These are phyloP conservation scores for Lathyrus oleraceus DNA, from an alignment of 306 rosid species.

Conservation along the genomic window DNA sequence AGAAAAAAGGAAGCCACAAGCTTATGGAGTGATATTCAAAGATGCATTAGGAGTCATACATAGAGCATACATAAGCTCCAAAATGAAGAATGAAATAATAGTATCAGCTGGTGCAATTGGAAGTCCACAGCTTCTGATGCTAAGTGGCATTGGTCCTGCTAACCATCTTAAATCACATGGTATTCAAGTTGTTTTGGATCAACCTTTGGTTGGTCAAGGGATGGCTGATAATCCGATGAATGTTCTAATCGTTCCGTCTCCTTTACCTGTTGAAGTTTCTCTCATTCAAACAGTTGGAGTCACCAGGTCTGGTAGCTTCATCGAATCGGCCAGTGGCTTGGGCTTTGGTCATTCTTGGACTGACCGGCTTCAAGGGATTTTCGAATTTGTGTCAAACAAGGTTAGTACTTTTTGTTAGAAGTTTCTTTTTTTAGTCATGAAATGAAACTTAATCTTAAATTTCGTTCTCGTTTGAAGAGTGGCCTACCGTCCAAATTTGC, in stretches of 20 bases:
- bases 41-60: constrained; percentile 57
- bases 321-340: constrained; percentile 66
- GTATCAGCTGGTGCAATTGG: constrained; percentile 78
- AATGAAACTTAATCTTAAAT: neutral
- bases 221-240: constrained; percentile 86
- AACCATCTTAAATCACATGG: constrained; percentile 61
- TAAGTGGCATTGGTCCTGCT: constrained; percentile 73
- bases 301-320: constrained; percentile 53
- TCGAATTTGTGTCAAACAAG: constrained; percentile 47
- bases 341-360: constrained; percentile 44
- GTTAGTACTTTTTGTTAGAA: constrained; percentile 37
- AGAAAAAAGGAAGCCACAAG: constrained; percentile 55
- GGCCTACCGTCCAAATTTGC: constrained; percentile 34
- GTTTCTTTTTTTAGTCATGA: neutral
- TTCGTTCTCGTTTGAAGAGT: constrained; percentile 44
- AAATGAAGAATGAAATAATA: constrained; percentile 52
- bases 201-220: constrained; percentile 69
- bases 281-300: constrained; percentile 69
- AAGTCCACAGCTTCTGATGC: constrained; percentile 70
- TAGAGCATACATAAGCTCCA: constrained; percentile 42
- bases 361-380: constrained; percentile 38
- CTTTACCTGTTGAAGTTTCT: constrained; percentile 68
- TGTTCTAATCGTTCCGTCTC: constrained; percentile 59
- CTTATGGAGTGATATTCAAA: constrained; percentile 66
- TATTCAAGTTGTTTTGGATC: constrained; percentile 53